Evolutionary conservation across 495 filamentous ascomycete genomes (phyloP), one percentile per base, ranked within the genome.

Genomic region (Lepraria neglecta): DNA sequence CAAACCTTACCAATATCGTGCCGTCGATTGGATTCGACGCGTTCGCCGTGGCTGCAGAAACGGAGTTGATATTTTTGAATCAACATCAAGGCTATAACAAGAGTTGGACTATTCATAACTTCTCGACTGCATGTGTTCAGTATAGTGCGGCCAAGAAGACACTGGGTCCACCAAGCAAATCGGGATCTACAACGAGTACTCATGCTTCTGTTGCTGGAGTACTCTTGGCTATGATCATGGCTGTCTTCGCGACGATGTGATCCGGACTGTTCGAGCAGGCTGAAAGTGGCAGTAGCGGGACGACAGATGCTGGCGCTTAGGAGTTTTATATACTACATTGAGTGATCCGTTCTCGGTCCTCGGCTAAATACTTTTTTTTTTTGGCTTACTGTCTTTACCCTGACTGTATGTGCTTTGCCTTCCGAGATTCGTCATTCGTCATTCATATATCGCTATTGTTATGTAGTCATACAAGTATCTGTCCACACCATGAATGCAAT

Each of bases 21-120:
- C 59, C 59, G 6, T 55, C 59, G 19, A 54, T 54, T n/a, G 47
- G 59, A 27, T 61, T 61, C 48, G 59, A 61, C n/a, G 48, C 59
- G 12, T 30, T n/a, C 28, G 59, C 4, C 12, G 12, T 40, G 7
- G 21, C 38, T 21, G 38, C 52, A 4, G 52, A 55, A 48, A n/a
- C n/a, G n/a, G 45, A 48, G 19, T 1, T 10, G 7, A 0, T 48
- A 9, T 9, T 9, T 11, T 9, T 3, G 12, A 11, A 3, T 4
- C 19, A 27, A 21, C 9, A 6, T 21, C 45, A 48, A 24, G 19
- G 19, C 12, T 48, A 21, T 27, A 5, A 5, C 3, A 24, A 27
- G 14, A 48, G 19, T 24, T 48, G 45, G 45, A 48, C 45, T 24
- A 24, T 24, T 24, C 6, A 11, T 27, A 24, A 48, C 9, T 48